Base-by-base conservation (phyloP, 768 basidiomycete species). In the Mycena epipterygia region DNA sequence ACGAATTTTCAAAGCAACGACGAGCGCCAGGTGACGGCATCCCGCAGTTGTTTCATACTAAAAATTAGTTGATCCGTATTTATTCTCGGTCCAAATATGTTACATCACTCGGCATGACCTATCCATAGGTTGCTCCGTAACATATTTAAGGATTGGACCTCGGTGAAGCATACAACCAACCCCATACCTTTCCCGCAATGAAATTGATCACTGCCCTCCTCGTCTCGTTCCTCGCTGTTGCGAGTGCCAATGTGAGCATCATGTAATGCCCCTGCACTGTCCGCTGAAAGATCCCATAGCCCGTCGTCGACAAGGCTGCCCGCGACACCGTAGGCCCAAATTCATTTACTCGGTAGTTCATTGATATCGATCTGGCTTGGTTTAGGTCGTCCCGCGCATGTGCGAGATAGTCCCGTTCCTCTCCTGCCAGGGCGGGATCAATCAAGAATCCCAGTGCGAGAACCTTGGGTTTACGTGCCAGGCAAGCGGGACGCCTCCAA, bases 381-480 rank as follows among this genome's bases (percentile, higher is more conserved):
- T n/a, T n/a, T n/a, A n/a, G 39, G 13, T 41, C 8, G 25, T 35
- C 59, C n/a, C n/a, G n/a, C n/a, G n/a, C n/a, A n/a, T n/a, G n/a
- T 68, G 67, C 25, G 13, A 62, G 0, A 9, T 68, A 5, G 2
- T 48, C 5, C 67, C 67, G 11, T 68, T 62, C 67, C 67, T 68
- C 59, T 2, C 0, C 27, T 68, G 67, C 44, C 13, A 44, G 0
- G 67, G 67, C 60, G 67, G 67, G 4, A 62, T 68, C 44, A 44
- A 62, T 21, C 67, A 68, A 30, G 30, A 68, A 25, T 27, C 56
- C 7, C 59, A 51, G 0, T 68, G 67, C 53, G 42, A n/a, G 25
- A 35, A 17, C 41, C 1, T n/a, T n/a, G n/a, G n/a, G 1, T 68
- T 59, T 59, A 29, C 1, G 4, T 68, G 67, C 32, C 52, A 32